A percentile compares a stretch with the other conserved stretches of the same genome.
phyloP scores from a whole-genome alignment of 2,329 filamentous ascomycete genomes.

The Penicillium sp. region DNA sequence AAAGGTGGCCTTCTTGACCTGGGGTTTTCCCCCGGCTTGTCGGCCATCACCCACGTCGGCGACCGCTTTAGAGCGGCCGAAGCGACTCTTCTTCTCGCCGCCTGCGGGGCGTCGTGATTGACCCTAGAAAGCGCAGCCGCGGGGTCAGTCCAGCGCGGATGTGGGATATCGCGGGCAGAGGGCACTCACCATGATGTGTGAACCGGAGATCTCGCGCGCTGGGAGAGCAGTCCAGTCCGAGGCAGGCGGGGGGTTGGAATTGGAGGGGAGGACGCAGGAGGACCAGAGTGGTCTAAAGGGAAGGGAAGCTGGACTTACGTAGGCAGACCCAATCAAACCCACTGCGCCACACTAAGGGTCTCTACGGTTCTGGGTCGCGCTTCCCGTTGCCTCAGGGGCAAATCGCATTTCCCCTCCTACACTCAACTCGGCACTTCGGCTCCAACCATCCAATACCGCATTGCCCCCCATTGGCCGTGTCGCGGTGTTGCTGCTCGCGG shows the following conservation, averaged over 20 bases:
- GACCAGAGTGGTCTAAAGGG: constrained; percentile 10
- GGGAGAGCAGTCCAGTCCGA: constrained; percentile 29
- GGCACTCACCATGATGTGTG: constrained; percentile 36
- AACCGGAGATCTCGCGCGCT: constrained; percentile 31
- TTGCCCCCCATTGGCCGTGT: neutral
- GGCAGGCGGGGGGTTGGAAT: constrained; percentile 9
- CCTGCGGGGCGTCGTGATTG: constrained; percentile 45
- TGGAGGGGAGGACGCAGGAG: constrained; percentile 4
- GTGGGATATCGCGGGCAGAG: neutral
- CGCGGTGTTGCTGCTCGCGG: too few relatives aligned
- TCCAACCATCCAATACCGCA: neutral
- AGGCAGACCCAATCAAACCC: constrained; percentile 25
- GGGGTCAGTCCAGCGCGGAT: constrained; percentile 17
- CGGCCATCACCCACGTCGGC: constrained; percentile 45
- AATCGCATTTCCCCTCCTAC: constrained; percentile 9
- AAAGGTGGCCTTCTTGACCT: constrained; percentile 93
- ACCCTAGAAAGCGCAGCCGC: constrained; percentile 30
- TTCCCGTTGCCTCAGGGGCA: constrained; percentile 24
- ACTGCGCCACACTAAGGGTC: constrained; percentile 22
- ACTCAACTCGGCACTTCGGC: neutral
- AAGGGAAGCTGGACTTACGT: constrained; percentile 23
- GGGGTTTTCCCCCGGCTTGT: constrained; percentile 55
- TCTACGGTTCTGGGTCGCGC: too few relatives aligned
- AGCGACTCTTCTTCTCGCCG: constrained; percentile 44
- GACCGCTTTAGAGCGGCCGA: constrained; percentile 43